phyloP scores from a whole-genome alignment of 805 yeast genomes.

The Candida coquimbonensis region DNA sequence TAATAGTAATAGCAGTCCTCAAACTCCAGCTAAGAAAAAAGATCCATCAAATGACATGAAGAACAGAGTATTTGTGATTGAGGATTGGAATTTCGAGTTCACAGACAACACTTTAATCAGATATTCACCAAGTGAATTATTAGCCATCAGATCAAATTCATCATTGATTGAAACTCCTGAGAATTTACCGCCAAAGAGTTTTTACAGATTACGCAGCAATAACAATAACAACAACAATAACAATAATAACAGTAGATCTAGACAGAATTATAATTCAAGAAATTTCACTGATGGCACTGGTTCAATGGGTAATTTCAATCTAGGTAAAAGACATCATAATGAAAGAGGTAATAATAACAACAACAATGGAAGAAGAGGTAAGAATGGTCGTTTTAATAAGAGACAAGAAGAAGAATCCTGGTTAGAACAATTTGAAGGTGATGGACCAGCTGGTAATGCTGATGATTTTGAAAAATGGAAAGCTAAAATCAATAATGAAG shows the following conservation, averaged over 20 bases:
- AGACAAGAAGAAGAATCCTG: conserved; percentile 17
- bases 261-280: conserved; percentile 6
- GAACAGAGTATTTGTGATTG: conserved; percentile 11
- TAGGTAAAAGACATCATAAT: conserved; percentile 11
- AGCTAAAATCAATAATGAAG: conserved; percentile 30
- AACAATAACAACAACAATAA: conserved; percentile 2
- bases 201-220: conserved; percentile 14
- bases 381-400: conserved; percentile 9
- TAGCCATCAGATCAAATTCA: conserved; percentile 11
- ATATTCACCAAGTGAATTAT: conserved; percentile 19
- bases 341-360: conserved; percentile 5
- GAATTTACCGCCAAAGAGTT: conserved; percentile 18
- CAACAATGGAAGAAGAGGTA: conserved; percentile 8
- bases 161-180: conserved; percentile 11
- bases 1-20: neutral
- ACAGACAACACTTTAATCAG: conserved; percentile 8
- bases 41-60: conserved; percentile 8
- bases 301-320: conserved; percentile 24
- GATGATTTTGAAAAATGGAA: conserved; percentile 36
- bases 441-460: conserved; percentile 18
- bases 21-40: conserved; percentile 3
- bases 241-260: conserved; percentile 5
- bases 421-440: conserved; percentile 16
- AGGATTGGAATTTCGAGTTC: conserved; percentile 17
- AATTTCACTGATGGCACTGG: conserved; percentile 19